A percentile compares a stretch with the other conserved stretches of the same genome.
Conservation (phyloP, 2,329 filamentous ascomycete genomes). For the Endothia cerciana region DNA sequence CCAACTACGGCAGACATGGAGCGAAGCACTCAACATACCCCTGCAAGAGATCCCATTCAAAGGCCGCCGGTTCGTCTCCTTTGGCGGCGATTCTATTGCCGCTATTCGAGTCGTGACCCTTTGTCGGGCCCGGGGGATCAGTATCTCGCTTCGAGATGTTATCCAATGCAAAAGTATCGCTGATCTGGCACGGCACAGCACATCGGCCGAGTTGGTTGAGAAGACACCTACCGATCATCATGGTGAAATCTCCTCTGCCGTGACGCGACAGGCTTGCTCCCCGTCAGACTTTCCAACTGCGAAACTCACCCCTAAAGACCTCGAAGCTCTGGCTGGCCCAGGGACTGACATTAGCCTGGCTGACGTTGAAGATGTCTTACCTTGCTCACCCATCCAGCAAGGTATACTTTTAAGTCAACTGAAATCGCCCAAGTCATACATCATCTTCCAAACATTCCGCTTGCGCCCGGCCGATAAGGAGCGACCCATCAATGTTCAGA, state of each 20-base stretch:
- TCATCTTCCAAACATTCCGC: constrained; percentile 6
- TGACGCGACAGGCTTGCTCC: background rate
- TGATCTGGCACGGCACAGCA: background rate
- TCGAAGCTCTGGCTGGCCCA: constrained; percentile 1
- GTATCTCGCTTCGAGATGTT: constrained; percentile 47
- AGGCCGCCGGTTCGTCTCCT: constrained; percentile 47
- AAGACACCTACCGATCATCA: background rate
- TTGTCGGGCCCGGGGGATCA: constrained; percentile 42
- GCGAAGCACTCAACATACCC: constrained; percentile 27
- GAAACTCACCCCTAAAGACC: background rate
- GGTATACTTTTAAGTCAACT: constrained; percentile 43
- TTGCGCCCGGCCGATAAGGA: constrained; percentile 21
- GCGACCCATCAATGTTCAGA: constrained; percentile 26
- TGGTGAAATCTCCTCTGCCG: no score
- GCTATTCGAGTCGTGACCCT: constrained; percentile 53
- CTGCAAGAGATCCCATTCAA: constrained; percentile 32
- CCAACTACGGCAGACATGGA: constrained; percentile 30
- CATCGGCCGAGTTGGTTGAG: constrained; percentile 8
- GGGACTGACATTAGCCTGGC: constrained; percentile 31
- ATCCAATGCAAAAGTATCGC: constrained; percentile 39
- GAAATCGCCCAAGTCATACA: constrained; percentile 33
- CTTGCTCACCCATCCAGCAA: constrained; percentile 44
- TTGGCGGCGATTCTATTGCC: constrained; percentile 51
- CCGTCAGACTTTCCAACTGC: background rate
- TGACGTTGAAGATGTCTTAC: constrained; percentile 42